Base-by-base conservation (phyloP, 2,329 filamentous ascomycete genomes). In the Diaporthe destruens region DNA sequence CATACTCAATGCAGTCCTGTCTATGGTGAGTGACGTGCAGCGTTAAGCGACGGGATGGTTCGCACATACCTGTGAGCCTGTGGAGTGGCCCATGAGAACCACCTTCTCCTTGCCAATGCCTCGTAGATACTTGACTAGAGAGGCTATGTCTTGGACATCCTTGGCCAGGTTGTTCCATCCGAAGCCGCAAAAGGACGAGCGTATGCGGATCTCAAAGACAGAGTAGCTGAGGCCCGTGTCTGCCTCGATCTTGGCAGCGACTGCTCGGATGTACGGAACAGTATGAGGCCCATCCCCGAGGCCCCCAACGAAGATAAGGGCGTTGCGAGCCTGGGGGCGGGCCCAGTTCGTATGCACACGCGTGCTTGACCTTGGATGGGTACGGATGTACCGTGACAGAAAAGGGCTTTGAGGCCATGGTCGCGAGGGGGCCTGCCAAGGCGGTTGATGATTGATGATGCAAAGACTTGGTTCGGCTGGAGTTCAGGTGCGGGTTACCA, bases 261-360 rank as follows among this genome's bases (percentile, higher is more conserved):
- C 80, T 1, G 80, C 78, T 6, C 85, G 84, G 61, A 85, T 82
- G 73, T 92, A 93, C 0, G 86, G 82, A 11, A 92, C 86, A 0
- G 90, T 91, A 75, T 92, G 88, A 72, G 92, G 88, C 1, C 92
- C 92, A 80, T 94, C 93, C 49, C 87, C 87, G 20, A 95, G 87
- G 47, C 93, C 93, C 74, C 91, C 92, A 75, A 94, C 87, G 82
- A 92, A 93, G 74, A 94, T 81, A 69, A 94, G 81, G 3, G 90
- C 90, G 80, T 93, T 90, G 14, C 49, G 61, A 23, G 63, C 55
- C 18, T 68, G 25, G 23, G 23, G 75, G 75, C 4, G 72, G 59
- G 20, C 75, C 74, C 61, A 76, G 69, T 55, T 79, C 78, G 63
- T 79, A 79, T 47, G 76, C 74, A 63, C 76, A 77, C 11, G 76